phyloP scores from a whole-genome alignment of 177 flowering plant genomes.

The Telopea speciosissima region DNA sequence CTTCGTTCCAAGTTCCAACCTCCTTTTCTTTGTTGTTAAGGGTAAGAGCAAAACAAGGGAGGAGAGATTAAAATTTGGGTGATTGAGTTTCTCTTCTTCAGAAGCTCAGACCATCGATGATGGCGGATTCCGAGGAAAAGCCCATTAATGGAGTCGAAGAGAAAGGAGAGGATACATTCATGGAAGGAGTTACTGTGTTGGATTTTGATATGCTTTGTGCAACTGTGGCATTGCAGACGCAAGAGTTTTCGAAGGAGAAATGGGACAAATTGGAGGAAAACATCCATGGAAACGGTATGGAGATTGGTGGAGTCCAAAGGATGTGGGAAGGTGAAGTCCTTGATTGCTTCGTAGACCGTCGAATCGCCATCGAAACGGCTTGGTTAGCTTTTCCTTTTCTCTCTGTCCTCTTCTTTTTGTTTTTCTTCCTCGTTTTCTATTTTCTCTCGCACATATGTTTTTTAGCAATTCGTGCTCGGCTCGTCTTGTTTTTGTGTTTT shows the following conservation, averaged over 20 bases:
- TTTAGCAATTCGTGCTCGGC: too few relatives aligned
- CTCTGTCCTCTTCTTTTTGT: slow-evolving; percentile 1
- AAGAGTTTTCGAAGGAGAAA: slow-evolving; percentile 32
- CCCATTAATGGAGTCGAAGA: slow-evolving; percentile 7
- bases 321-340: slow-evolving; percentile 93
- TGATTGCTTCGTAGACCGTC: slow-evolving; percentile 85
- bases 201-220: slow-evolving; percentile 91
- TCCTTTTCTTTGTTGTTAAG: too few relatives aligned
- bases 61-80: too few relatives aligned
- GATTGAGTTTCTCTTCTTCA: not conserved
- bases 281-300: slow-evolving; percentile 25
- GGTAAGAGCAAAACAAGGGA: too few relatives aligned
- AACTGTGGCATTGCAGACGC: slow-evolving; percentile 76
- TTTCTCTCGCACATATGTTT: not conserved
- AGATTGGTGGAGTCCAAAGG: slow-evolving; percentile 64
- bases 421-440: not conserved
- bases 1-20: too few relatives aligned
- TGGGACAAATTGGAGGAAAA: slow-evolving; percentile 32
- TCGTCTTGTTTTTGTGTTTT: too few relatives aligned
- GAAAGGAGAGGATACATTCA: slow-evolving; percentile 27
- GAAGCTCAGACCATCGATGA: slow-evolving; percentile 3
- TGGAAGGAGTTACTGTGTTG: slow-evolving; percentile 60
- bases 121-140: slow-evolving; percentile 51
- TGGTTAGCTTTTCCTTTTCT: slow-evolving; percentile 35
- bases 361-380: slow-evolving; percentile 56